Base-by-base conservation (phyloP, 176 grass and related monocot genomes). In the Zoysia japonica region DNA sequence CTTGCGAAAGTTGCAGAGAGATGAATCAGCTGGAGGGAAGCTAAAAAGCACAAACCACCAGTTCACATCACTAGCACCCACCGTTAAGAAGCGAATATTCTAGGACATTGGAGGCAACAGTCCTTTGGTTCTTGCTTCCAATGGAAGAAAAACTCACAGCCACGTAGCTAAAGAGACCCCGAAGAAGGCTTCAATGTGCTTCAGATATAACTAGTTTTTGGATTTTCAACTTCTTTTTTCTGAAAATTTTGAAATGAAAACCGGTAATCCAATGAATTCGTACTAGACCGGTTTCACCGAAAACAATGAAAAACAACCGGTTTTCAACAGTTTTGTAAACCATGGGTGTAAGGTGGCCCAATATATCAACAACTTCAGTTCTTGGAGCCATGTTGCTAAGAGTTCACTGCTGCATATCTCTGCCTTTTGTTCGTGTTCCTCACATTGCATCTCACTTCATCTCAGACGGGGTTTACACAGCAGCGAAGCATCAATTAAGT, bases 61-160 rank as follows among this genome's bases (percentile, higher is more conserved):
- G 63, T 93, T 99, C 63, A 67, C 78, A 12, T 95, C 96, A 41
- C 96, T 92, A 71, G 82, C 59, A 1, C 88, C 89, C 9, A 85
- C 90, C 0, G 85, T 87, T 11, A 96, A 93, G 88, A 99, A 99
- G 76, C 88, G 96, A 64, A 99, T 88, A 38, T 99, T 96, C 83
- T 99, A 86, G 92, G 96, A 99, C 89, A 91, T 93, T 8, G 86
- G 87, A 60, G 66, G 86, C 16, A 93, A 91, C 14, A 96, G 96
- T 65, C 96, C 96, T 56, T 99, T 90, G 7, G 70, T 89, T 88
- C 85, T 89, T 77, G 76, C 90, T 61, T 62, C 80, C 59, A 93
- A 91, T 79, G 92, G 90, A 47, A 84, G 96, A 67, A 99, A 93
- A 74, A 99, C 90, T 47, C 81, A 92, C 67, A 99, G 92, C 73